Evolutionary conservation across 345 rosid genomes (phyloP).

Genomic region (Kandelia obovata): DNA sequence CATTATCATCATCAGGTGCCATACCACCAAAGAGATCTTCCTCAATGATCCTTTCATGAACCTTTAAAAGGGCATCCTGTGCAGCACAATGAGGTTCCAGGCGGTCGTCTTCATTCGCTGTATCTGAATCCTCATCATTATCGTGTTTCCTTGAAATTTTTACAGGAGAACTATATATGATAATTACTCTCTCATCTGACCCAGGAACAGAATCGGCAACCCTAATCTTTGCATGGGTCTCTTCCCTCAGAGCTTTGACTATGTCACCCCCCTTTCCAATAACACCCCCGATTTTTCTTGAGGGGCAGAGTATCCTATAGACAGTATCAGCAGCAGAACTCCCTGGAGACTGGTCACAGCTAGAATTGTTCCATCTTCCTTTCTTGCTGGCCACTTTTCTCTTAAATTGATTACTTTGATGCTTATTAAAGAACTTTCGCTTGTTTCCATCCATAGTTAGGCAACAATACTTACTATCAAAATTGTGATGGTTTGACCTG

Average conservation of each 20-base stretch:
- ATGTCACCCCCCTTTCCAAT: conserved; percentile 59
- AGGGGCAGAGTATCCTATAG: conserved; percentile 54
- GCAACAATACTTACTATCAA: conserved; percentile 5
- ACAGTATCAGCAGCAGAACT: conserved; percentile 45
- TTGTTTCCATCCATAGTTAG: conserved; percentile 41
- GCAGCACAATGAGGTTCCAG: conserved; percentile 52
- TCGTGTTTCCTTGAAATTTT: conserved; percentile 22
- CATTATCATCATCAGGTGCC: conserved; percentile 40
- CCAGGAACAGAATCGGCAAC: conserved; percentile 53
- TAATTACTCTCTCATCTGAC: conserved; percentile 58
- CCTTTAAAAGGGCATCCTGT: conserved; percentile 57
- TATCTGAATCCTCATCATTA: conserved; percentile 24
- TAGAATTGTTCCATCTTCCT: conserved; percentile 32
- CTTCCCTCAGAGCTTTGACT: conserved; percentile 47
- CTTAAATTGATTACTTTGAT: conserved; percentile 35
- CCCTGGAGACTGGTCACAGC: conserved; percentile 29
- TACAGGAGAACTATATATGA: conserved; percentile 42
- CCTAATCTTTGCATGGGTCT: conserved; percentile 49
- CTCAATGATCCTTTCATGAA: conserved; percentile 48
- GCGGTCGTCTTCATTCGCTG: conserved; percentile 24
- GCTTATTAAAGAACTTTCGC: conserved; percentile 40
- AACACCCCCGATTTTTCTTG: conserved; percentile 53
- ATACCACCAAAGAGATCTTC: conserved; percentile 47
- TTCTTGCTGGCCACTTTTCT: conserved; percentile 37
- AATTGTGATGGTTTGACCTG: conserved; percentile 1